Base-by-base conservation (phyloP, 192 early-diverging fungal species). In the Linnemannia exigua region DNA sequence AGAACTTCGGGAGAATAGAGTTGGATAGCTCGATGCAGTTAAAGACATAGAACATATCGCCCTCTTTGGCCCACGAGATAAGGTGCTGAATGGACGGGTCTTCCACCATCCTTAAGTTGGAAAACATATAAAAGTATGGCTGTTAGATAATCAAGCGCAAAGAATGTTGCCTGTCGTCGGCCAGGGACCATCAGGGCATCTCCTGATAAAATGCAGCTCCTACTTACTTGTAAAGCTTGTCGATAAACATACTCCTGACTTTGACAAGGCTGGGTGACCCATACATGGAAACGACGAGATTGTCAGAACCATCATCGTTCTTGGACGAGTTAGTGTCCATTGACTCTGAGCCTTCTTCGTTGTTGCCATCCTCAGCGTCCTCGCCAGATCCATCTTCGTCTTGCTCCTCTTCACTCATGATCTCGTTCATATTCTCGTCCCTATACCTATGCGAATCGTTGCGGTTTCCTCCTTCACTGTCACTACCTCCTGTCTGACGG, bases 21-120 rank as follows among this genome's bases (percentile, higher is more conserved):
- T 92, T 93, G 28, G 95, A 94, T 76, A 98, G 95, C 72, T 95
- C 95, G 19, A 94, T 95, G 11, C 94, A 94, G 71, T 97, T 96
- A 70, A 93, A 94, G 28, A 98, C 95, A 25, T 96, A 94, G 87
- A 98, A 98, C 72, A 95, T 91, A 72, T 96, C 94, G 71, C 97
- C 97, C 31, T 91, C 88, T 19, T 87, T 86, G n/a, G 96, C 94
- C 97, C 97, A 98, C 68, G 89, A 88, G 37, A 96, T 92, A 12
- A 95, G 81, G 58, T 92, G 81, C 66, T 91, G 85, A 38, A 92
- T 93, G n/a, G 89, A 74, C 12, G 87, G 82, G 79, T 95, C 94
- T 81, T 96, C 95, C 5, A 95, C 88, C 91, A 96, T 95, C 74
- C 94, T 95, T 75, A 70, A 58, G 28, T 66, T 28, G 46, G 19